A percentile compares a stretch with the other conserved stretches of the same genome.
These are phyloP conservation scores for Diaporthe nobilis DNA, from an alignment of 2,329 filamentous ascomycete genomes.

Conservation along the genomic window DNA sequence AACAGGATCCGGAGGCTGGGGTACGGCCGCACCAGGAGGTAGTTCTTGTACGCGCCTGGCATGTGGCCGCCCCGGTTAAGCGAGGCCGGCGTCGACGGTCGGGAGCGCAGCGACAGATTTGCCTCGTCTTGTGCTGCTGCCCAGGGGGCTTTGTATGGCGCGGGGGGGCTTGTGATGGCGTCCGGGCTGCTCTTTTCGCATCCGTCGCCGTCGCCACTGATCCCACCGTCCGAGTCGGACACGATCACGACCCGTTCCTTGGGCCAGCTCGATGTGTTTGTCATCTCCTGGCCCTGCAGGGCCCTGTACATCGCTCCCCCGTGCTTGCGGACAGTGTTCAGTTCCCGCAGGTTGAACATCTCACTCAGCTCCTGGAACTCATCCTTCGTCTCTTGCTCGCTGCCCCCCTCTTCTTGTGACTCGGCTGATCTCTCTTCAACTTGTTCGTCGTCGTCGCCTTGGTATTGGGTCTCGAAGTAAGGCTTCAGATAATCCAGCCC, in stretches of 20 bases:
- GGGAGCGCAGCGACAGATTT: constrained; percentile 10
- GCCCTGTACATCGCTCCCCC: constrained; percentile 74
- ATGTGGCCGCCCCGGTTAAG: constrained; percentile 50
- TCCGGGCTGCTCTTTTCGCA: constrained; percentile 41
- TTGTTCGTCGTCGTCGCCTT: constrained; percentile 48
- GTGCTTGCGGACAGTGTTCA: constrained; percentile 73
- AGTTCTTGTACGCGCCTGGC: constrained; percentile 64
- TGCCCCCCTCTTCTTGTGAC: not conserved
- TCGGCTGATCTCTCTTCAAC: constrained; percentile 34
- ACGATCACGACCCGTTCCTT: constrained; percentile 57
- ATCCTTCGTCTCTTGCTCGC: constrained; percentile 59
- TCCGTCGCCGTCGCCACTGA: constrained; percentile 21
- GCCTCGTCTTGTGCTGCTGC: constrained; percentile 17
- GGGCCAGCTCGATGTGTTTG: constrained; percentile 51
- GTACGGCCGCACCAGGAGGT: constrained; percentile 75
- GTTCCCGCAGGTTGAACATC: constrained; percentile 78
- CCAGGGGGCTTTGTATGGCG: constrained; percentile 21
- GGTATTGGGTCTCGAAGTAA: constrained; percentile 56
- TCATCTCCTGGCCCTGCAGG: constrained; percentile 53
- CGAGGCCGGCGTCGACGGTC: not conserved
- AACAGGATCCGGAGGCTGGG: constrained; percentile 78
- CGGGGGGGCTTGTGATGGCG: constrained; percentile 25
- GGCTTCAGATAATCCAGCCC: constrained; percentile 74
- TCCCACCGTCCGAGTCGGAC: constrained; percentile 41
- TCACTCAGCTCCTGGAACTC: constrained; percentile 77